Conservation (phyloP, 2,329 filamentous ascomycete genomes). For the Teratosphaeriaceae sp. region DNA sequence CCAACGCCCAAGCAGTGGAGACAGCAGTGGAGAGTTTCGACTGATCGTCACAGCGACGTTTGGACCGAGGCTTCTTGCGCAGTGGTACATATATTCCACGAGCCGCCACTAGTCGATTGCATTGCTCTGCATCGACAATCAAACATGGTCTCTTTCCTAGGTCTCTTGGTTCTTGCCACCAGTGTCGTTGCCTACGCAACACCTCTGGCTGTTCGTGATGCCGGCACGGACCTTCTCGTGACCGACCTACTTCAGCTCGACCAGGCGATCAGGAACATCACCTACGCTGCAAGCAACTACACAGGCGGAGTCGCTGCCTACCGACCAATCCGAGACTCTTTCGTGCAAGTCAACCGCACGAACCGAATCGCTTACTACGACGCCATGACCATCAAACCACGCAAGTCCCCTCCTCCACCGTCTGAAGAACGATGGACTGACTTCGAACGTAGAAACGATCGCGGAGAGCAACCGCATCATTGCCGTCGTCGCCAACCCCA, state of each 20-base stretch:
- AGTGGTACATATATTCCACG: too few relatives aligned
- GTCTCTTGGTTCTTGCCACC: background rate
- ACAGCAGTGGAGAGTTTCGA: too few relatives aligned
- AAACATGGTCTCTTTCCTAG: background rate
- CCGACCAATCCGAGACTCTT: conserved; percentile 15
- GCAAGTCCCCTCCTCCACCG: conserved; percentile 6
- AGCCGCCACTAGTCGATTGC: too few relatives aligned
- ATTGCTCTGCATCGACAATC: too few relatives aligned
- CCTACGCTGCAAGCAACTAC: conserved; percentile 12
- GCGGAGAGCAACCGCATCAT: conserved; percentile 17
- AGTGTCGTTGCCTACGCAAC: background rate
- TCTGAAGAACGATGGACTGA: background rate
- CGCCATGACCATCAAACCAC: conserved; percentile 18
- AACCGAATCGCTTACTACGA: conserved; percentile 19
- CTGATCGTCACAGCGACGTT: too few relatives aligned
- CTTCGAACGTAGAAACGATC: conserved; percentile 9
- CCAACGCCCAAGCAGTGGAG: too few relatives aligned
- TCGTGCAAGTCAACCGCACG: conserved; percentile 16
- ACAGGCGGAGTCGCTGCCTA: conserved; percentile 14
- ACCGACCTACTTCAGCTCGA: conserved; percentile 14
- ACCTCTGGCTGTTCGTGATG: conserved; percentile 9
- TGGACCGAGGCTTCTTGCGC: too few relatives aligned
- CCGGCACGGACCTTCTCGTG: conserved; percentile 14
- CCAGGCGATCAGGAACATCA: conserved; percentile 14
- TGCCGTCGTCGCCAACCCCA: conserved; percentile 16